phyloP scores from a whole-genome alignment of 352 stramenopile genomes.

The Halophytophthora batemanensis region DNA sequence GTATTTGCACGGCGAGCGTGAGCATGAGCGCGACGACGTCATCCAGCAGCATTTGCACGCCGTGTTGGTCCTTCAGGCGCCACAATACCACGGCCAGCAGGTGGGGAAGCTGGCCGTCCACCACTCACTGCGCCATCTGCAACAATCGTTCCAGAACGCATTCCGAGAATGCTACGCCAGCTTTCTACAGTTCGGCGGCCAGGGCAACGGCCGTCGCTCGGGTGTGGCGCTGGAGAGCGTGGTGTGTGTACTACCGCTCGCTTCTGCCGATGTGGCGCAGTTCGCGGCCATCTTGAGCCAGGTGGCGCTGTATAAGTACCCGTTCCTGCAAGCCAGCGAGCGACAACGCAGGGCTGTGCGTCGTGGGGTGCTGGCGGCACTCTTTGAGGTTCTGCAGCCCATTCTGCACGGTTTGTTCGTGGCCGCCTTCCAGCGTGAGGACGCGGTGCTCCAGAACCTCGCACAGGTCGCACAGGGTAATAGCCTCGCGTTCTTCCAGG shows the following conservation, averaged over 20 bases:
- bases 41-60: slow-evolving; percentile 42
- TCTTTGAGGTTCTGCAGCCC: slow-evolving; percentile 65
- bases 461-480: slow-evolving; percentile 24
- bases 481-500: slow-evolving; percentile 34
- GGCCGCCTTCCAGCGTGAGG: slow-evolving; percentile 46
- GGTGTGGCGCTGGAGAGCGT: slow-evolving; percentile 14
- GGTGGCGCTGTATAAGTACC: slow-evolving; percentile 59
- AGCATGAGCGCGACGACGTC: slow-evolving; percentile 24
- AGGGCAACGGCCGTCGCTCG: neutral
- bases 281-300: slow-evolving; percentile 51
- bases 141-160: slow-evolving; percentile 48
- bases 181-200: slow-evolving; percentile 18
- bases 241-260: slow-evolving; percentile 35
- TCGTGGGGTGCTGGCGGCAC: slow-evolving; percentile 45
- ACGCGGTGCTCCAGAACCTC: slow-evolving; percentile 34
- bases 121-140: slow-evolving; percentile 47
- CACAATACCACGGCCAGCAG: slow-evolving; percentile 38
- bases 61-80: slow-evolving; percentile 32
- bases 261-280: slow-evolving; percentile 47
- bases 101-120: slow-evolving; percentile 31
- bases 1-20: slow-evolving; percentile 35
- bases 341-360: slow-evolving; percentile 19
- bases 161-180: slow-evolving; percentile 46
- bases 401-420: slow-evolving; percentile 56
- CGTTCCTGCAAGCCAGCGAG: slow-evolving; percentile 12